Base-by-base conservation (phyloP, 352 stramenopile species). In the Pythium graminicola region DNA sequence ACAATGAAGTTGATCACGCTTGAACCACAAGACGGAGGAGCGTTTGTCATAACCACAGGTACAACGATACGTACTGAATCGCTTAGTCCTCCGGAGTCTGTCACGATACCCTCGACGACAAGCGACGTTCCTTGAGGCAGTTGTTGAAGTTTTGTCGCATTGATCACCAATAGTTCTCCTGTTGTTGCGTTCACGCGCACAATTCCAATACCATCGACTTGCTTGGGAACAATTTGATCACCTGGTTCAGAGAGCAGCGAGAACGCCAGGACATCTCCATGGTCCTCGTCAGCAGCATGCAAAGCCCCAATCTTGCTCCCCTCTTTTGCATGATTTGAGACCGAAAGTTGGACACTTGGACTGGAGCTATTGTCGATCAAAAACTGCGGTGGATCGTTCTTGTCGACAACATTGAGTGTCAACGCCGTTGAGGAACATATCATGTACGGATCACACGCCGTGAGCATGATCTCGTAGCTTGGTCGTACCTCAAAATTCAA, bases 361-460 rank as follows among this genome's bases (percentile, higher is more conserved):
- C 36, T 45, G 6, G 41, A 48, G n/a, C 26, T n/a, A 27, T 3
- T n/a, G 9, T 13, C 6, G 20, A 41, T 4, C 26, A 55, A 33
- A 11, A 67, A 27, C 6, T 35, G 20, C 2, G 63, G 58, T 6
- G 57, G 19, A n/a, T 70, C 58, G 35, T 66, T 67, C 27, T 52
- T 48, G 39, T 70, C 53, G 9, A 49, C 8, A 1, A 70, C 33
- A 6, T 16, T 6, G 10, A 67, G 24, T 4, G 8, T 54, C 16
- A 70, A 31, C 0, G 10, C 39, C 8, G 55, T 48, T 19, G 23
- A 44, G 6, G 63, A 56, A 24, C 58, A 67, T 31, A 44, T 16
- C 60, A 57, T 50, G 24, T 50, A 63, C 14, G 60, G 60, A 31
- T 67, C 60, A 22, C 60, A 67, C 10, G 49, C 53, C 17, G n/a